These are phyloP conservation scores for Ceratobasidium sp. DNA, from an alignment of 1,284 basidiomycete species.

Conservation along the genomic window DNA sequence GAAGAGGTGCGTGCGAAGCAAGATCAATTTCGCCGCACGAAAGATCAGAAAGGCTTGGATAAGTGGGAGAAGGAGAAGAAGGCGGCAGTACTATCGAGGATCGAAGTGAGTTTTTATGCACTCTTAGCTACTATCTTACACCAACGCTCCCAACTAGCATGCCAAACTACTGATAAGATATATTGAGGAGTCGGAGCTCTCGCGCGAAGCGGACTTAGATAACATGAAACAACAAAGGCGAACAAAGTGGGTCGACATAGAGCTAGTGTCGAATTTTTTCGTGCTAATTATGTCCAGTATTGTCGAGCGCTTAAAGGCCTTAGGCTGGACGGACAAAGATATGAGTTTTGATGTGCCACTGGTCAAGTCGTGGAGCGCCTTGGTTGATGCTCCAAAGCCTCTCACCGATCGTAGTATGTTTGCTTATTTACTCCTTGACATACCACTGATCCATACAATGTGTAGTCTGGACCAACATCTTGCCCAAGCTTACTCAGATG, in stretches of 20 bases:
- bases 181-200: not conserved
- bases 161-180: too few species aligned
- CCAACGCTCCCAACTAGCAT: not conserved
- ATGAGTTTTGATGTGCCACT: not conserved
- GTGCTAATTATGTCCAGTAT: not conserved
- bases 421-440: too few species aligned
- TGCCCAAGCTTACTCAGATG: not conserved
- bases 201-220: not conserved
- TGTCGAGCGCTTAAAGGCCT: not conserved
- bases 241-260: not conserved
- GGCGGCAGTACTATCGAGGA: not conserved
- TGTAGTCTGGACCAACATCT: not conserved
- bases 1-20: not conserved
- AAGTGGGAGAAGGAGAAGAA: not conserved
- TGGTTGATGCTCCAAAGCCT: not conserved
- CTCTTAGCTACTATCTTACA: not conserved
- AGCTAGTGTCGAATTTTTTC: not conserved
- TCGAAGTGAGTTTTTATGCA: not conserved
- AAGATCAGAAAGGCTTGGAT: not conserved
- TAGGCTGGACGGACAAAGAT: slow-evolving; percentile 22
- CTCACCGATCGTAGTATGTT: not conserved
- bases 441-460: too few species aligned
- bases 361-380: not conserved
- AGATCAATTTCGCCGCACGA: not conserved
- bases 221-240: not conserved